phyloP scores from a whole-genome alignment of 768 basidiomycete genomes.

The Mycena venus region DNA sequence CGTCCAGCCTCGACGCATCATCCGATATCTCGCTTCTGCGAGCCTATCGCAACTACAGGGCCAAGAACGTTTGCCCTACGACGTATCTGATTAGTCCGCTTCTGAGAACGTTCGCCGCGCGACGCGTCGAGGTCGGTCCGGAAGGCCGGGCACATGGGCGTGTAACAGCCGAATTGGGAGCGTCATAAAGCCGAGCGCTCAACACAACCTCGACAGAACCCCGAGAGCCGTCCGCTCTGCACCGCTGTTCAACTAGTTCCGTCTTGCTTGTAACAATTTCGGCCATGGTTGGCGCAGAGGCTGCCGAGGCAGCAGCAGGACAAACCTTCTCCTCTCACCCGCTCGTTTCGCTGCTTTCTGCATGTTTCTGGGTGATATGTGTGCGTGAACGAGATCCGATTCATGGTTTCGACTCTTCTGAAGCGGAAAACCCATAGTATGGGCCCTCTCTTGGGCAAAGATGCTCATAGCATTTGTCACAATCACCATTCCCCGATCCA shows the following conservation, averaged over 20 bases:
- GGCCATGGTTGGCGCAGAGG: neutral
- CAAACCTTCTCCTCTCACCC: slow-evolving; percentile 62
- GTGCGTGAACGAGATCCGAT: slow-evolving; percentile 56
- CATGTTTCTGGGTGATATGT: slow-evolving; percentile 88
- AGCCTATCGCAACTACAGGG: neutral
- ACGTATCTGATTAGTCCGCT: neutral
- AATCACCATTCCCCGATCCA: slow-evolving; percentile 83
- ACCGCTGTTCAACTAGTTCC: neutral
- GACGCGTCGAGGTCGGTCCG: neutral
- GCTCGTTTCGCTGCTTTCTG: slow-evolving; percentile 80
- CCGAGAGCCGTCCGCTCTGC: neutral
- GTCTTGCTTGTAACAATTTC: neutral
- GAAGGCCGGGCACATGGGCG: neutral
- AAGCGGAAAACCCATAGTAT: slow-evolving; percentile 62
- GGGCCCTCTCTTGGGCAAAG: slow-evolving; percentile 85
- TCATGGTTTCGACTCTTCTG: slow-evolving; percentile 15
- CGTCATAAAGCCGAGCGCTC: neutral
- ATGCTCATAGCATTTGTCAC: slow-evolving; percentile 83
- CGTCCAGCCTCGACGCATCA: neutral
- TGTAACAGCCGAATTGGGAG: neutral
- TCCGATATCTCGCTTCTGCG: neutral
- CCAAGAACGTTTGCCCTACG: neutral
- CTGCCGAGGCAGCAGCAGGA: neutral
- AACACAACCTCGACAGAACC: neutral
- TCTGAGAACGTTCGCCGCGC: neutral